A percentile compares a stretch with the other conserved stretches of the same genome.
Evolutionary conservation across 2,329 filamentous ascomycete genomes (phyloP).

Genomic region (Cytospora schulzeri): DNA sequence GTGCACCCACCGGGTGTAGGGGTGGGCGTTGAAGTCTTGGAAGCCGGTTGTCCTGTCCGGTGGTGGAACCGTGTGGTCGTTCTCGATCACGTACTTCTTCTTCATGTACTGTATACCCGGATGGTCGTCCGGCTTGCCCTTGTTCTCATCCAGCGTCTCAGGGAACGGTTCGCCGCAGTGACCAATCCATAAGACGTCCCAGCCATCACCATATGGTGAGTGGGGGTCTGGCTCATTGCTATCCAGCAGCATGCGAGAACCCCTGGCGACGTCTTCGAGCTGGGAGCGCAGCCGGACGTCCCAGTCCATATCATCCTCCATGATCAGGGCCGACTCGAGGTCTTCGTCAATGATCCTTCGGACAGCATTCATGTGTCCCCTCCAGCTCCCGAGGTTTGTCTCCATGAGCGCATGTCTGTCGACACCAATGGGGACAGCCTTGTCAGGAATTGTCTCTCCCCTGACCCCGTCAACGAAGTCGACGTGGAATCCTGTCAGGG

Average conservation of each 20-base stretch:
- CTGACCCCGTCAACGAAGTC: constrained; percentile 50
- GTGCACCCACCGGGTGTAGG: constrained; percentile 23
- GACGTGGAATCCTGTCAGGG: constrained; percentile 47
- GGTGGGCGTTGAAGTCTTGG: constrained; percentile 32
- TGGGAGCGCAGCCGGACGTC: constrained; percentile 46
- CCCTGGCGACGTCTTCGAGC: constrained; percentile 32
- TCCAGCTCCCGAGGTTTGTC: constrained; percentile 42
- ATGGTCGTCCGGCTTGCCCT: constrained; percentile 31
- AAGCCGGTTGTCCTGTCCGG: constrained; percentile 34
- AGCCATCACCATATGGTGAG: constrained; percentile 49
- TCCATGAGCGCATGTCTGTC: constrained; percentile 36
- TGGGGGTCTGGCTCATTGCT: constrained; percentile 23
- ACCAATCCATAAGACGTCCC: constrained; percentile 57
- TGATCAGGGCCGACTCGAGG: constrained; percentile 43
- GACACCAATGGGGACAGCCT: constrained; percentile 38
- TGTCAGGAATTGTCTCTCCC: constrained; percentile 41
- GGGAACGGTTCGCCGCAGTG: constrained; percentile 46
- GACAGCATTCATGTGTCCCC: constrained; percentile 45
- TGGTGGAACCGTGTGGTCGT: constrained; percentile 35
- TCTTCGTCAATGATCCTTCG: constrained; percentile 41
- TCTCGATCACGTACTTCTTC: constrained; percentile 33
- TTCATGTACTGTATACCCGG: constrained; percentile 32
- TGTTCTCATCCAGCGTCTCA: constrained; percentile 28
- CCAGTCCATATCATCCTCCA: constrained; percentile 53
- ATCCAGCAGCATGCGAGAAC: constrained; percentile 20